Conservation (phyloP, 1,284 basidiomycete genomes). For the Irpex lacteus region DNA sequence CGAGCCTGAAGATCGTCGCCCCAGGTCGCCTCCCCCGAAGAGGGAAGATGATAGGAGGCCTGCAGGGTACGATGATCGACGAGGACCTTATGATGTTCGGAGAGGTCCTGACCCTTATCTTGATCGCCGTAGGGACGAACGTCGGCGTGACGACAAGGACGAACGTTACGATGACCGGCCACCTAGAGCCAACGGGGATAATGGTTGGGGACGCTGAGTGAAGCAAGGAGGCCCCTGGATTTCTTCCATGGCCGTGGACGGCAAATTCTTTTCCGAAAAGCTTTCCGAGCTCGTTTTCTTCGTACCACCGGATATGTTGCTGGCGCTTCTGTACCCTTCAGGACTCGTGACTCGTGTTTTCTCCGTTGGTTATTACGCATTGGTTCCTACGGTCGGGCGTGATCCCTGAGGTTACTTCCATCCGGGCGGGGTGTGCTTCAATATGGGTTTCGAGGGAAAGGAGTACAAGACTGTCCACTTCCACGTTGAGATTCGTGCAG, state of each 20-base stretch:
- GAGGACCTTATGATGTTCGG: conserved; percentile 69
- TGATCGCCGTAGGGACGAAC: conserved; percentile 80
- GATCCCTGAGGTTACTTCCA: conserved; percentile 11
- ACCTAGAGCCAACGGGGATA: conserved; percentile 70
- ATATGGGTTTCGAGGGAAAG: background rate
- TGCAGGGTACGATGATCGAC: conserved; percentile 84
- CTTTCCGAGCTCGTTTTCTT: conserved; percentile 17
- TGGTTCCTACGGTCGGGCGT: conserved; percentile 14
- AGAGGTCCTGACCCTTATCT: conserved; percentile 73
- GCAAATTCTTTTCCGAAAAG: conserved; percentile 8
- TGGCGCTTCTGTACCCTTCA: conserved; percentile 21
- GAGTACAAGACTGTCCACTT: background rate
- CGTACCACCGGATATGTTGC: conserved; percentile 19
- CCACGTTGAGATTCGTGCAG: background rate
- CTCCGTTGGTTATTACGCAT: conserved; percentile 28
- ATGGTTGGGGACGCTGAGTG: conserved; percentile 35
- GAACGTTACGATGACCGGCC: conserved; percentile 72
- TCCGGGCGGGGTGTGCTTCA: conserved; percentile 7
- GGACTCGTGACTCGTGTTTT: conserved; percentile 22
- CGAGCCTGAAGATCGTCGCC: conserved; percentile 65
- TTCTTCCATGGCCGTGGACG: conserved; percentile 11
- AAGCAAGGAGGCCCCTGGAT: conserved; percentile 20
- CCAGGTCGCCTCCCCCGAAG: conserved; percentile 75
- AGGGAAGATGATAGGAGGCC: conserved; percentile 80
- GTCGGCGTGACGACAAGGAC: conserved; percentile 76